Evolutionary conservation across 345 rosid genomes (phyloP), one percentile per base, ranked within the genome.

Genomic region (Populus ilicifolia): DNA sequence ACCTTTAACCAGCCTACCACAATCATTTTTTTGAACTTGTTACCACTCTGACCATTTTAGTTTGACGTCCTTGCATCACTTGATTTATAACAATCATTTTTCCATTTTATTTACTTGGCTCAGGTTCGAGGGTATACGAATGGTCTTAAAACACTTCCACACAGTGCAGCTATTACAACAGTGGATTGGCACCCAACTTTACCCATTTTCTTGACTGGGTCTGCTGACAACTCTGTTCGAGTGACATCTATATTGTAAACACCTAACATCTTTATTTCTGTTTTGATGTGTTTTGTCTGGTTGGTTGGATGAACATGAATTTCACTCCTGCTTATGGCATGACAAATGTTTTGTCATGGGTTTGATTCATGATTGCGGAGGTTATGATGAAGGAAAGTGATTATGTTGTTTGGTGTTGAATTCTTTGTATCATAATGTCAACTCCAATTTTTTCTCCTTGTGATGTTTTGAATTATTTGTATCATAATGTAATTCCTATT

Each of bases 141-240:
- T 48, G 92, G 92, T 41, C 81, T 81, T 80, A 85, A 78, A 83
- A 87, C 84, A 46, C 94, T 91, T 62, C 87, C 94, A 5, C 94
- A 91, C 78, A 81, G 72, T 77, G 89, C 91, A 33, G 83, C 89
- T 36, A 82, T 91, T 77, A 85, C 89, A 44, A 88, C 94, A 1
- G 92, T 90, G 69, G 94, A 91, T 69, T 91, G 94, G 92, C 94
- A 91, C 76, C 94, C 94, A 23, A 87, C 88, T 29, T 80, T 88
- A 81, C 94, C 94, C 29, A 71, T 89, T 54, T 91, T 84, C 86
- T 77, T 89, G 85, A 91, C 94, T 2, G 94, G 92, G 8, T 91
- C 94, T 16, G 89, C 88, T 17, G 94, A 91, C 84, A 75, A 88
- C 83, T 91, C 94, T 0, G 92, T 91, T 67, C 85, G 90, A 25